These are phyloP conservation scores for Fraxinus sp. DNA, from an alignment of 305 asterid species.

Conservation along the genomic window DNA sequence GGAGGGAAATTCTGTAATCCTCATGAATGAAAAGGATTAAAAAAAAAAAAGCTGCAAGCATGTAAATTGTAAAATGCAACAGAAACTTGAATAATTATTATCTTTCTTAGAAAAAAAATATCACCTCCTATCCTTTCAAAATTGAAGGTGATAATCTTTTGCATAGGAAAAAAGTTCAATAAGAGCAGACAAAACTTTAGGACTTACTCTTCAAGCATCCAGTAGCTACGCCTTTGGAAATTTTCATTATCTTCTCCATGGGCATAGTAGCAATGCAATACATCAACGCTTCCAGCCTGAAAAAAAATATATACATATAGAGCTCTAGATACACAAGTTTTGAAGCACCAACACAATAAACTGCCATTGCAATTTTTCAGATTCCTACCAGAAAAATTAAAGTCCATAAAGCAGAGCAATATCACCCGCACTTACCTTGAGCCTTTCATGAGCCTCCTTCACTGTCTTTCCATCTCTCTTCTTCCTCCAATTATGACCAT, in stretches of 20 bases:
- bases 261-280: slow-evolving; percentile 96
- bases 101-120: neutral
- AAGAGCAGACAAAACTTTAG: neutral
- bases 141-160: neutral
- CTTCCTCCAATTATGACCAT: slow-evolving; percentile 98
- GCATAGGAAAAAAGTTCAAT: neutral
- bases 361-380: slow-evolving; percentile 5
- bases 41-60: neutral
- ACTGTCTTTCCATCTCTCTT: slow-evolving; percentile 97
- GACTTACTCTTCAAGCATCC: slow-evolving; percentile 99
- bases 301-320: slow-evolving; percentile 28
- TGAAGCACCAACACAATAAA: slow-evolving; percentile 23
- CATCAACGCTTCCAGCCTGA: slow-evolving; percentile 94
- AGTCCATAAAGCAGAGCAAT: slow-evolving; percentile 22
- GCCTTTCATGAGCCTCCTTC: slow-evolving; percentile 98
- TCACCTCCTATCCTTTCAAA: neutral
- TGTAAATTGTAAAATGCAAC: neutral
- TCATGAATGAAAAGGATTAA: slow-evolving; percentile 1
- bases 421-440: slow-evolving; percentile 54
- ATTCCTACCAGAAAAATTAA: slow-evolving; percentile 8
- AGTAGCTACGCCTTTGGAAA: slow-evolving; percentile 97
- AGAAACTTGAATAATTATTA: neutral
- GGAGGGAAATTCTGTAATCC: neutral
- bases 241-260: slow-evolving; percentile 92
- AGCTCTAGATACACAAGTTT: slow-evolving; percentile 22